Evolutionary conservation across 2,329 filamentous ascomycete genomes (phyloP), one percentile per base, ranked within the genome.

Genomic region (Ilyonectria destructans): DNA sequence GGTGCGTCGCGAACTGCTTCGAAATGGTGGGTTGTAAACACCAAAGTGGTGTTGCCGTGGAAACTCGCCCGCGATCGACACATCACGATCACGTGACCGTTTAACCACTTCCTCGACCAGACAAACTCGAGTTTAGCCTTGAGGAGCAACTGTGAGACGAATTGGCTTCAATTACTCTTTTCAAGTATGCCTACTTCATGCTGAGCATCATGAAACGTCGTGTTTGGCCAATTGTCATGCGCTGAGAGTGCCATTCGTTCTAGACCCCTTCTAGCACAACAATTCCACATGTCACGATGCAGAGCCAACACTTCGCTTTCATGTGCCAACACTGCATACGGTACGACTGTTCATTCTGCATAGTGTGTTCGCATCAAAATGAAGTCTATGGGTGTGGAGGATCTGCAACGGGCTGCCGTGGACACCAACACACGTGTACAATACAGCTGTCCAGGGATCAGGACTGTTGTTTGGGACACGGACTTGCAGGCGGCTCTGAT

Each of bases 11-110:
- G 65, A 69, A 52, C 56, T 54, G 51, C 62, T 51, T 64, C 46
- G 63, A 64, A 49, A 60, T 45, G 66, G 60, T 51, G 46, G 51
- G 62, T 51, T 67, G 71, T 76, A 73, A 76, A 76, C 69, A 76
- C 26, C 6, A 26, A 59, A 26, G 58, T 3, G 6, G 57, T 69
- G 74, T 76, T 76, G 74, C 74, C 63, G 73, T 73, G 70, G 74
- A 74, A 76, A 76, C 74, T 75, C 61, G 1, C 1, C 37, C 12
- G 15, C 19, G 40, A 26, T 15, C 19, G 6, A 40, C 46, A 55
- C 8, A 46, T 10, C 29, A 26, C 35, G 17, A 46, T 75, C 65
- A 70, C 61, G 74, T 76, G 74, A 72, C 55, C 17, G 1, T 5
- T 12, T 4, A 10, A 21, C 19, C 17, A 15, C 60, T 2, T 49